These are phyloP conservation scores for Eimeria maxima DNA, from an alignment of 169 alveolate genomes.

Conservation along the genomic window DNA sequence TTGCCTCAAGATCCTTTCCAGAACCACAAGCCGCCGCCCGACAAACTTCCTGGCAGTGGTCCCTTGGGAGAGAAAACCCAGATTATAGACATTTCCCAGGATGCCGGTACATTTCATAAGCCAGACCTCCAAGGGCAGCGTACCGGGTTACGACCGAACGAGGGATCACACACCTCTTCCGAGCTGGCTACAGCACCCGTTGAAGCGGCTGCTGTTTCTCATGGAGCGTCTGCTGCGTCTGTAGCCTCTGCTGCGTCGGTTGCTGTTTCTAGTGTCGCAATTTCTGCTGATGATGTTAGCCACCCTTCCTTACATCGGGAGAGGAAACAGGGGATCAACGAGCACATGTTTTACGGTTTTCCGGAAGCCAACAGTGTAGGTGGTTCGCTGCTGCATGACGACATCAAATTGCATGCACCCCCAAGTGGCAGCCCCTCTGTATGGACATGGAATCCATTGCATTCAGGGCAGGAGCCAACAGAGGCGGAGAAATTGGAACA, in stretches of 20 bases:
- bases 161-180: neutral
- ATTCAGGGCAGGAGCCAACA: neutral
- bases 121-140: neutral
- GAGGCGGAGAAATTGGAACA: constrained; percentile 49
- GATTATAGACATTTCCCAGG: neutral
- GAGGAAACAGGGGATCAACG: neutral
- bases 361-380: neutral
- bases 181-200: neutral
- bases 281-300: neutral
- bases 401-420: neutral
- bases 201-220: neutral
- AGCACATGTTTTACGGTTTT: neutral
- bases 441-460: constrained; percentile 40
- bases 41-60: neutral
- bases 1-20: neutral
- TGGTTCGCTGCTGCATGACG: neutral
- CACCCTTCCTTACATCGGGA: neutral
- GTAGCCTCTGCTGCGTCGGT: neutral
- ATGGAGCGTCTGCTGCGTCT: neutral
- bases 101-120: neutral
- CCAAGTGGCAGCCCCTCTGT: neutral
- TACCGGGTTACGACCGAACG: neutral
- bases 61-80: neutral
- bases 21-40: neutral
- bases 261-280: neutral